These are phyloP conservation scores for Eucalyptus marginata DNA, from an alignment of 345 rosid species.

Conservation along the genomic window DNA sequence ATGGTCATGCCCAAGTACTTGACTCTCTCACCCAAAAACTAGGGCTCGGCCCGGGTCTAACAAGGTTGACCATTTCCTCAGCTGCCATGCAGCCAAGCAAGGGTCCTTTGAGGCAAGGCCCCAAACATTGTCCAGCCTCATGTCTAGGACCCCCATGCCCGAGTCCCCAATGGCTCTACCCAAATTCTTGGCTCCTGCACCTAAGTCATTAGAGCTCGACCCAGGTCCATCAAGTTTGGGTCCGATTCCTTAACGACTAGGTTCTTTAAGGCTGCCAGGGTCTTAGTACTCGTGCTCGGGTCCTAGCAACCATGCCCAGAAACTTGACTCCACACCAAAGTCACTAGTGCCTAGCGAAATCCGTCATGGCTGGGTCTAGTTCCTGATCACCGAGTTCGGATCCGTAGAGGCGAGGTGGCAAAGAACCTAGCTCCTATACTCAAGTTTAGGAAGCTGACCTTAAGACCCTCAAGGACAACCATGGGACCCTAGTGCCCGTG, in stretches of 20 bases:
- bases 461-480: neutral
- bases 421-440: neutral
- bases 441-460: accelerated
- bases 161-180: accelerated
- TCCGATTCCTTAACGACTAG: neutral
- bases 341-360: neutral
- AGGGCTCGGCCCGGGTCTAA: accelerated
- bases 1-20: neutral
- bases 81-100: accelerated
- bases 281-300: accelerated
- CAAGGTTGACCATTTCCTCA: too few species aligned
- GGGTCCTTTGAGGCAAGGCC: neutral
- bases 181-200: neutral
- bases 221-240: neutral
- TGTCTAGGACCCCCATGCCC: neutral
- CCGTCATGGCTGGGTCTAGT: neutral
- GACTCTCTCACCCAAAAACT: neutral
- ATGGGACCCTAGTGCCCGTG: neutral
- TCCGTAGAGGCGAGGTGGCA: accelerated
- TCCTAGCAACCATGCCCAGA: accelerated
- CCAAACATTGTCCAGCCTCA: neutral
- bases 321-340: neutral
- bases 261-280: accelerated
- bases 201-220: neutral
- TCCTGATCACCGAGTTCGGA: accelerated